Conservation (phyloP, 179 eudicot species). For the Patellifolia procumbens region DNA sequence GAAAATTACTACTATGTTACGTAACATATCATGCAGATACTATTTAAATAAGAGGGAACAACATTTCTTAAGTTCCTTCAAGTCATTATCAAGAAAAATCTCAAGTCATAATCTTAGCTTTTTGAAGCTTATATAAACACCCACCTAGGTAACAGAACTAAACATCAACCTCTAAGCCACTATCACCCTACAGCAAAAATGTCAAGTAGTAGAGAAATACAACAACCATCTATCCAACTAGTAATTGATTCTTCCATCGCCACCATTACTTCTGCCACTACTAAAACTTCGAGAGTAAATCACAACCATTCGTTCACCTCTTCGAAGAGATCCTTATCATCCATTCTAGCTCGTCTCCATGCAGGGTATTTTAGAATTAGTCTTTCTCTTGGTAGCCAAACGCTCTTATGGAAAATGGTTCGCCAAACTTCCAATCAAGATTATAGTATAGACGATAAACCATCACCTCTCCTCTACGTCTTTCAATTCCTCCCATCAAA, state of each 20-base stretch:
- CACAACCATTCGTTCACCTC: slow-evolving; percentile 7
- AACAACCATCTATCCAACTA: slow-evolving; percentile 44
- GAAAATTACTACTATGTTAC: slow-evolving; percentile 8
- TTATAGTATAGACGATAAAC: neutral
- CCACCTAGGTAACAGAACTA: slow-evolving; percentile 5
- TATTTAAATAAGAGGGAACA: slow-evolving; percentile 8
- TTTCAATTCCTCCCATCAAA: slow-evolving; percentile 42
- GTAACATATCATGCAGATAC: slow-evolving; percentile 25
- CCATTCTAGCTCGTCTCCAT: slow-evolving; percentile 49
- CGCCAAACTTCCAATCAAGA: slow-evolving; percentile 27
- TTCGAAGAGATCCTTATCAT: slow-evolving; percentile 31
- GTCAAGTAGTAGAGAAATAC: slow-evolving; percentile 27
- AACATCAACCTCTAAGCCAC: neutral
- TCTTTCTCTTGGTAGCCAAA: slow-evolving; percentile 66
- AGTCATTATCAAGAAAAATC: slow-evolving; percentile 17
- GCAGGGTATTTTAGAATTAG: slow-evolving; percentile 79
- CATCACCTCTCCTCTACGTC: slow-evolving; percentile 24
- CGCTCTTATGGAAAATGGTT: slow-evolving; percentile 61
- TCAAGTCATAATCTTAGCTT: slow-evolving; percentile 14
- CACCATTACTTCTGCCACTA: no score
- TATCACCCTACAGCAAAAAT: slow-evolving; percentile 12
- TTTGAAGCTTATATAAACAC: slow-evolving; percentile 31
- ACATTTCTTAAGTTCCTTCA: neutral
- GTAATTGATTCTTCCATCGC: slow-evolving; percentile 33
- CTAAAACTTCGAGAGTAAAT: slow-evolving; percentile 7